Evolutionary conservation across 768 basidiomycete species (phyloP).

Genomic region (Mycena galopus): DNA sequence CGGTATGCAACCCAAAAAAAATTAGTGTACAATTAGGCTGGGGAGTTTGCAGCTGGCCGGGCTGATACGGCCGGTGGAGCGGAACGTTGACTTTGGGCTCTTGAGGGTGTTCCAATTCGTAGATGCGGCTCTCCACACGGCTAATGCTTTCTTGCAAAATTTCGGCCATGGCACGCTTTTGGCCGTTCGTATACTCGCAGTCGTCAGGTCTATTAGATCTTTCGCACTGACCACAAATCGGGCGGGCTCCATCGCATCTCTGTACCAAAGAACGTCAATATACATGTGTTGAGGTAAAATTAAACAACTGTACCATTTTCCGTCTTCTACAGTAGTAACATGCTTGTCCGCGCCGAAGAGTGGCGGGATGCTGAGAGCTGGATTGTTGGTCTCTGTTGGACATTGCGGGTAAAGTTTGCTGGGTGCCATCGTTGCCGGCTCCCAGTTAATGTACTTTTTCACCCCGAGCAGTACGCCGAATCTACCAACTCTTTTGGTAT

Average conservation of each 20-base stretch:
- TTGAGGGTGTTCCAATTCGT: constrained; percentile 58
- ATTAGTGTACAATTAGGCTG: background rate
- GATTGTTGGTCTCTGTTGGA: background rate
- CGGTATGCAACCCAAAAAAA: background rate
- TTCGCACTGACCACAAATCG: constrained; percentile 66
- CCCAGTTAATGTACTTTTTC: background rate
- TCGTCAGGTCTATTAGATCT: constrained; percentile 63
- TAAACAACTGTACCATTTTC: constrained; percentile 25
- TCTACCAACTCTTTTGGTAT: background rate
- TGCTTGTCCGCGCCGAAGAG: constrained; percentile 26
- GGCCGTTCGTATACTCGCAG: constrained; percentile 68
- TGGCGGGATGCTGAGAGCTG: background rate
- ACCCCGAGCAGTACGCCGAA: background rate
- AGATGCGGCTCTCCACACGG: constrained; percentile 60
- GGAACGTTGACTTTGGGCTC: background rate
- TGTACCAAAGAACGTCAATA: constrained; percentile 36
- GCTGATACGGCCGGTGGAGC: constrained; percentile 7
- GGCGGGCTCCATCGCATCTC: constrained; percentile 69
- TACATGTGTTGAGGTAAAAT: background rate
- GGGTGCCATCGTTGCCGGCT: background rate
- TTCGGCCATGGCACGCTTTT: constrained; percentile 61
- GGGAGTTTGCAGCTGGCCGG: background rate
- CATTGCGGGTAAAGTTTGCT: background rate
- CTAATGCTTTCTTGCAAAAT: constrained; percentile 65
- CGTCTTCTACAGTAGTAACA: constrained; percentile 31